These are phyloP conservation scores for Pyrus bretschneideri DNA, from an alignment of 306 rosid species.

Conservation along the genomic window DNA sequence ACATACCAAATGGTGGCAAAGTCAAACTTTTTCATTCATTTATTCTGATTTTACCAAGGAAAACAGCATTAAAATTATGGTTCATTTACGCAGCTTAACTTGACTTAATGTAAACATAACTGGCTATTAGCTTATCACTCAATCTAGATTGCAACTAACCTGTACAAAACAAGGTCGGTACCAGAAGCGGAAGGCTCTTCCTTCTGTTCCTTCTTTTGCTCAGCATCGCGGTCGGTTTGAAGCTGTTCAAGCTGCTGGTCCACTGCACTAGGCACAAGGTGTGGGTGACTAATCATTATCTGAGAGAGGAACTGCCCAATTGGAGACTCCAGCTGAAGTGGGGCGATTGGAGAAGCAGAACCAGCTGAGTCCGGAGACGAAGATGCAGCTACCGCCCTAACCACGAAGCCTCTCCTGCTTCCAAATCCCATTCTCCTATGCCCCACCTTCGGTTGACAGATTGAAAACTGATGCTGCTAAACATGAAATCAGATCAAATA, in stretches of 20 bases:
- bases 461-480: conserved; percentile 36
- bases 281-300: conserved; percentile 78
- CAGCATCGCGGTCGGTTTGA: conserved; percentile 76
- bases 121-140: not conserved
- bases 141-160: conserved; percentile 31
- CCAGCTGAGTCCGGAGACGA: conserved; percentile 42
- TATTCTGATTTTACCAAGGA: not conserved
- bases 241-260: conserved; percentile 92
- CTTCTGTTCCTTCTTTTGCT: conserved; percentile 20
- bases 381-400: conserved; percentile 51
- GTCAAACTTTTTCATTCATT: not conserved
- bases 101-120: not conserved
- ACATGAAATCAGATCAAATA: conserved; percentile 7
- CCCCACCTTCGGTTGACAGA: conserved; percentile 35
- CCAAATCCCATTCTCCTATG: conserved; percentile 27
- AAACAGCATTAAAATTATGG: not conserved
- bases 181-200: conserved; percentile 51
- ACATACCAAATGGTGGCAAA: not conserved
- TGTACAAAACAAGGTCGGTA: conserved; percentile 77
- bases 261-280: conserved; percentile 90
- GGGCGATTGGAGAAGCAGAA: conserved; percentile 54
- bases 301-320: conserved; percentile 82
- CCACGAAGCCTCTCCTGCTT: conserved; percentile 41
- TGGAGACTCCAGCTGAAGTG: conserved; percentile 86
- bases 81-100: not conserved